phyloP scores from a whole-genome alignment of 1,284 basidiomycete species.

The Austroboletus niveus region DNA sequence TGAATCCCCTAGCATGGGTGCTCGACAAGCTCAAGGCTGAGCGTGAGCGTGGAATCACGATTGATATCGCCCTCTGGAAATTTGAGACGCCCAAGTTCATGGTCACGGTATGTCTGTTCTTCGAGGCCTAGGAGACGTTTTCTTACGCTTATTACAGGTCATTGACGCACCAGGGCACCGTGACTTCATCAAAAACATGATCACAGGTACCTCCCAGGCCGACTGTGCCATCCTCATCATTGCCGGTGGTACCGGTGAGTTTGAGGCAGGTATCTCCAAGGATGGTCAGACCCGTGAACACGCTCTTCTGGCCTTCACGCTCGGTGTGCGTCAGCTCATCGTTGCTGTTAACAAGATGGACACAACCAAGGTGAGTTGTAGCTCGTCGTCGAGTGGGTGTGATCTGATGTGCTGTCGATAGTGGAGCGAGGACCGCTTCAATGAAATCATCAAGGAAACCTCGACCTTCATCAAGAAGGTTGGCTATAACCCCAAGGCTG shows the following conservation, averaged over 20 bases:
- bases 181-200: slow-evolving; percentile 99
- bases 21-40: slow-evolving; percentile 99
- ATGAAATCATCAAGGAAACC: slow-evolving; percentile 99
- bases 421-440: slow-evolving; percentile 99
- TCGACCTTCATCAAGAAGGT: slow-evolving; percentile 99
- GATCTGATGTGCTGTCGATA: slow-evolving; percentile 34
- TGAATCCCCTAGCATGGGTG: slow-evolving; percentile 79
- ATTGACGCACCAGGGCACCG: slow-evolving; percentile 99
- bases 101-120: slow-evolving; percentile 66
- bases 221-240: slow-evolving; percentile 99
- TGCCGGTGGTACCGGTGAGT: slow-evolving; percentile 98
- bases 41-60: slow-evolving; percentile 99
- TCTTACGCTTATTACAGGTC: slow-evolving; percentile 51
- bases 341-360: slow-evolving; percentile 99
- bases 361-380: slow-evolving; percentile 76
- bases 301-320: slow-evolving; percentile 99
- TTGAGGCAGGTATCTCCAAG: slow-evolving; percentile 99
- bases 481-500: slow-evolving; percentile 99
- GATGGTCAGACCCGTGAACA: slow-evolving; percentile 99
- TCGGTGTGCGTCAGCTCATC: slow-evolving; percentile 99
- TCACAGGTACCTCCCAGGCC: slow-evolving; percentile 99
- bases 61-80: slow-evolving; percentile 99
- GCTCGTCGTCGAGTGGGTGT: background rate
- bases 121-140: background rate
- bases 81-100: slow-evolving; percentile 95